Base-by-base conservation (phyloP, 2,329 filamentous ascomycete genomes). In the Xylaria sp. region DNA sequence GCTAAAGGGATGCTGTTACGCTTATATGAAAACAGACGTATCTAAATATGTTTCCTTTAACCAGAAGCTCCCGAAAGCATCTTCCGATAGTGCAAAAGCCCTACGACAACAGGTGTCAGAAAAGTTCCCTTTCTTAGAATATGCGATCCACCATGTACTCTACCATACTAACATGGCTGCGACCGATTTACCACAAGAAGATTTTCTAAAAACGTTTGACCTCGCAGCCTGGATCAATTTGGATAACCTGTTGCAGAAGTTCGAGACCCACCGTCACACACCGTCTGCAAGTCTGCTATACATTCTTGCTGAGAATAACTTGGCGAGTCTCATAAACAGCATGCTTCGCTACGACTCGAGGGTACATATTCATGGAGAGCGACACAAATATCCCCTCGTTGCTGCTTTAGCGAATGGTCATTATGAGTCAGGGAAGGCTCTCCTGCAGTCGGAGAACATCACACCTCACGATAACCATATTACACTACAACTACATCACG, bases 231-330 rank as follows among this genome's bases (percentile, higher is more conserved):
- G 39, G 39, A 42, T 42, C 9, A 5, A 42, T n/a, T 20, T 42
- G n/a, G 39, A 42, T n/a, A 42, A 42, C 20, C 0, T 42, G 5
- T 9, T 42, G 15, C 15, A 5, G n/a, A 42, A 42, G 6, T 57
- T 25, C 4, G 29, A n/a, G 29, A 67, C 22, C 5, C 36, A 5
- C 15, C 55, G 55, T 36, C 27, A 67, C 44, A 57, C n/a, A 51
- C 27, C 3, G 31, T 0, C 27, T 61, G 39, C 36, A 47, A 64
- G 25, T 49, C 15, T 67, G n/a, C n/a, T 15, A 10, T 67, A 67
- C 1, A 67, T 67, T 49, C 45, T 65, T 39, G 61, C 61, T 4
- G 50, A 67, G 3, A 61, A 65, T 11, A 58, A 61, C 39, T 49
- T 65, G 4, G 50, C 51, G 36, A 54, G 29, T 10, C 56, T 67